phyloP scores from a whole-genome alignment of 176 grass and related monocot species.

The Chloris gayana region DNA sequence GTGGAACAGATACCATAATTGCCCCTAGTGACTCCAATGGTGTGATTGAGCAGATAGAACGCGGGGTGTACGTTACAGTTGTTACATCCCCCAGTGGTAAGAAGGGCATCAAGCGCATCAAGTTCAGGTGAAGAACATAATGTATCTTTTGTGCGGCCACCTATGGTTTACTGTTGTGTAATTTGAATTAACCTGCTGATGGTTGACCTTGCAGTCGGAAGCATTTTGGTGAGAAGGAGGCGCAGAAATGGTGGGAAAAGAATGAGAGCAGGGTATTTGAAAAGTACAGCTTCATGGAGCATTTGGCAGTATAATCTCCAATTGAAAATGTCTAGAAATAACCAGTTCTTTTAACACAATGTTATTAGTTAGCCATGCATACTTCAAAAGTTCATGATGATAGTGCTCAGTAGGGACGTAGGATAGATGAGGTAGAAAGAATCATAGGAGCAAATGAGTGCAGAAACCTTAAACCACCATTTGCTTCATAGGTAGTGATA shows the following conservation, averaged over 20 bases:
- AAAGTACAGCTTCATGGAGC: constrained; percentile 60
- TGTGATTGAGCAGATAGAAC: constrained; percentile 63
- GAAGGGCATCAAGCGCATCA: constrained; percentile 74
- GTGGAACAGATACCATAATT: constrained; percentile 28
- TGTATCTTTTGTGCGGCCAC: background rate
- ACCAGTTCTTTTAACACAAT: background rate
- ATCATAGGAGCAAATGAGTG: background rate
- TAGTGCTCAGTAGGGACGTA: background rate
- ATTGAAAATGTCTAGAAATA: background rate
- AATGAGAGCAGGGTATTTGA: constrained; percentile 62
- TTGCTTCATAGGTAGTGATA: background rate
- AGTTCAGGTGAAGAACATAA: constrained; percentile 69
- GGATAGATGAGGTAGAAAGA: background rate
- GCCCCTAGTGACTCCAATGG: constrained; percentile 48
- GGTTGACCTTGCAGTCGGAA: constrained; percentile 63
- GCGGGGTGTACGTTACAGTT: constrained; percentile 77
- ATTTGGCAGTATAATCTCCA: background rate
- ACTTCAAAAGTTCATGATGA: background rate
- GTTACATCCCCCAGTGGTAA: constrained; percentile 64
- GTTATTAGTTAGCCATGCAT: background rate
- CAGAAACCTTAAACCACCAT: background rate
- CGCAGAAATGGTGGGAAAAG: constrained; percentile 88
- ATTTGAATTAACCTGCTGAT: constrained; percentile 6
- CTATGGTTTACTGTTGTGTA: background rate
- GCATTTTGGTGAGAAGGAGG: constrained; percentile 76